Evolutionary conservation across 306 rosid species (phyloP), one percentile per base, ranked within the genome.

Genomic region (Glycine tomentella): DNA sequence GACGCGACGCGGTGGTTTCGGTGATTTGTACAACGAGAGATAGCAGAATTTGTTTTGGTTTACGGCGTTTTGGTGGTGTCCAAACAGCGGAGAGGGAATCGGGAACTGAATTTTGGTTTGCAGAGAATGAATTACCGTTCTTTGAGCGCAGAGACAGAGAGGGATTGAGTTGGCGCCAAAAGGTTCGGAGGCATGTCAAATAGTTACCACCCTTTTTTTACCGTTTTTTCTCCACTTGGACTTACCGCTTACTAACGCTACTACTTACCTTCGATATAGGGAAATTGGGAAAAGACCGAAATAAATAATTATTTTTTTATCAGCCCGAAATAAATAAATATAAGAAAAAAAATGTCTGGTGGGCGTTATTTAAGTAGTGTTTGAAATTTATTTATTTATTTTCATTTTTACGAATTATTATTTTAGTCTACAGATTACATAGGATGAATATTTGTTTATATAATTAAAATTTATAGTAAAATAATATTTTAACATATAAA

Each of bases 181-280:
- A 84, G 85, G 69, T 69, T 84, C 90, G 90, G 90, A 82, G 55
- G 15, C 55, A 40, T 80, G 74, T 59, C 72, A 34, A 57, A 36
- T 66, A 62, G 64, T 72, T n/a, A 49, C 74, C 74, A 46, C n/a
- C 56, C 36, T 46, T 69, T 69, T 59, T 68, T 65, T 63, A 12
- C n/a, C 9, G 40, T 69, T 46, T 69, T 11, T 44, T 8, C 8
- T 36, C 14, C 17, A 13, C 70, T 5, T 45, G 55, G 52, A 66
- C 52, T 66, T 9, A 38, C 33, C 34, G 0, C 38, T 68, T 68
- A 68, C 73, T 44, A 7, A 7, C 3, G 45, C 72, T 25, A 8
- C 52, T 15, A 15, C 52, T 15, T 67, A 11, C 53, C 34, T 42
- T 44, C n/a, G 1, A 68, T 3, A 16, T 2, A 4, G 55, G 36